phyloP scores from a whole-genome alignment of 2,329 filamentous ascomycete genomes.

The Diaporthe aspalathi region DNA sequence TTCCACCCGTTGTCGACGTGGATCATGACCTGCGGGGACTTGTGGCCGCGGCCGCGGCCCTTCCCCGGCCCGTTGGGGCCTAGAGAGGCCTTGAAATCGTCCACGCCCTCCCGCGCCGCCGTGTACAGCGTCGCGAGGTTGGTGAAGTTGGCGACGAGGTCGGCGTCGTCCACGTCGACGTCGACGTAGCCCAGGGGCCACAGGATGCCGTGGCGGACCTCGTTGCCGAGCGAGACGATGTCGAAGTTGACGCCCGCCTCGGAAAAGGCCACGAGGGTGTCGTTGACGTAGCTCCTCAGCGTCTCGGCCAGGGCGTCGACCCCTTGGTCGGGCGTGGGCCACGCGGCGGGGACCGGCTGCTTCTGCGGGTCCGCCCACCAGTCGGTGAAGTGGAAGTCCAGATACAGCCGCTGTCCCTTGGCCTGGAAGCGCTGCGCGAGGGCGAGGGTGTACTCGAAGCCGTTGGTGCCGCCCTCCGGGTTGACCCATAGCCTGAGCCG shows the following conservation, averaged over 20 bases:
- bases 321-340: conserved; percentile 60
- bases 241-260: conserved; percentile 64
- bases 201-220: conserved; percentile 75
- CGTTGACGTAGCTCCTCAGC: conserved; percentile 76
- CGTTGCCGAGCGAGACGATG: conserved; percentile 79
- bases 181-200: conserved; percentile 73
- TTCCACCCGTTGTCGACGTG: conserved; percentile 82
- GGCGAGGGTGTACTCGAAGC: conserved; percentile 76
- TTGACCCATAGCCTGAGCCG: conserved; percentile 70
- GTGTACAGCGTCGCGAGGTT: conserved; percentile 57
- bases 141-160: conserved; percentile 73
- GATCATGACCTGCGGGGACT: conserved; percentile 75
- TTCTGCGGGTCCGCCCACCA: conserved; percentile 77
- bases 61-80: no score
- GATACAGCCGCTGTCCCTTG: conserved; percentile 68
- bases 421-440: conserved; percentile 73
- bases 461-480: conserved; percentile 71
- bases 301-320: conserved; percentile 69
- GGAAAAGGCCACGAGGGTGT: conserved; percentile 71
- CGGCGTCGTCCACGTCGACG: conserved; percentile 71
- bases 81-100: background rate
- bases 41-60: background rate
- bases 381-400: conserved; percentile 76
- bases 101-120: background rate
- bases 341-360: conserved; percentile 72